A percentile compares a stretch with the other conserved stretches of the same genome.
Conservation (phyloP, 2,329 filamentous ascomycete species). For the Alternaria panax region DNA sequence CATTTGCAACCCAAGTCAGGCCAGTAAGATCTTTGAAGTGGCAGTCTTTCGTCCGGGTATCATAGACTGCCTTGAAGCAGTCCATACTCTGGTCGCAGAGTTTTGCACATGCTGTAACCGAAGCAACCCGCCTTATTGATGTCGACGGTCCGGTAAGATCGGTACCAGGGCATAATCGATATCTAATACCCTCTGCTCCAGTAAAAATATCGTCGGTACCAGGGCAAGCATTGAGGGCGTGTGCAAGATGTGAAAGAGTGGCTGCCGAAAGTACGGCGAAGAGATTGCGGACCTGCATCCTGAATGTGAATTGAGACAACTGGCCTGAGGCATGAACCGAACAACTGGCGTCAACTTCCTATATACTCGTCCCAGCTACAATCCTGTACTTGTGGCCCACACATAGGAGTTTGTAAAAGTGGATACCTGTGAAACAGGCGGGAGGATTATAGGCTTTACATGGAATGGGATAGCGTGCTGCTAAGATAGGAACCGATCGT, state of each 20-base stretch:
- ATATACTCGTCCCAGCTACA: slow-evolving; percentile 11
- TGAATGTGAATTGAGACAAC: slow-evolving; percentile 13
- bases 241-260: slow-evolving; percentile 24
- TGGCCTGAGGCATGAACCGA: slow-evolving; percentile 4
- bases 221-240: slow-evolving; percentile 32
- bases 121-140: slow-evolving; percentile 23
- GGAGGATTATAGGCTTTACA: slow-evolving; percentile 5
- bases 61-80: slow-evolving; percentile 40
- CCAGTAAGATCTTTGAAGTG: slow-evolving; percentile 31
- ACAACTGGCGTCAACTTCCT: slow-evolving; percentile 1
- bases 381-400: slow-evolving; percentile 23
- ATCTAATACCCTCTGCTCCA: slow-evolving; percentile 28
- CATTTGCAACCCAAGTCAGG: slow-evolving; percentile 30
- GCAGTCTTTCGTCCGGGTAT: slow-evolving; percentile 27
- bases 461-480: background rate
- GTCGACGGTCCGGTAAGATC: slow-evolving; percentile 27
- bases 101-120: slow-evolving; percentile 30
- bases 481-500: slow-evolving; percentile 7
- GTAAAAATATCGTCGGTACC: slow-evolving; percentile 27
- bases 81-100: slow-evolving; percentile 27
- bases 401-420: background rate
- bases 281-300: slow-evolving; percentile 23
- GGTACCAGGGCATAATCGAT: slow-evolving; percentile 31
- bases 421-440: slow-evolving; percentile 7
- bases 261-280: slow-evolving; percentile 22